Evolutionary conservation across 192 early-diverging fungal genomes (phyloP).

Genomic region (Gigaspora rosea): DNA sequence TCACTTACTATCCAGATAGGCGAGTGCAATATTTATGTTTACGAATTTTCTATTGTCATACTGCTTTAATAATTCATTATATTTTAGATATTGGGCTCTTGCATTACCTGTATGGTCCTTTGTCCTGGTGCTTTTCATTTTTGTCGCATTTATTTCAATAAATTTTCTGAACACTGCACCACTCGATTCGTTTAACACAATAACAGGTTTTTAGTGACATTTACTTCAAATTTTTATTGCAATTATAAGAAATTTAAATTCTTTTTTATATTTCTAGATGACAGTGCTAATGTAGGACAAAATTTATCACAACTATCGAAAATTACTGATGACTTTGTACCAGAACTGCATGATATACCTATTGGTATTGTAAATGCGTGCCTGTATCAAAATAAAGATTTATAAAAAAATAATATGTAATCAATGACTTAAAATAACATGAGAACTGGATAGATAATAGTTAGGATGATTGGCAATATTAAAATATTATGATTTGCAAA

Average conservation of each 20-base stretch:
- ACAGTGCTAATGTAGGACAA: constrained; percentile 52
- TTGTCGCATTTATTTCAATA: constrained; percentile 71
- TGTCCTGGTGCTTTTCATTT: constrained; percentile 72
- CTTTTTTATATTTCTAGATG: constrained; percentile 40
- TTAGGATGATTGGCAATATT: no score
- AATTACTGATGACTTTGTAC: constrained; percentile 55
- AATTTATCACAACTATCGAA: constrained; percentile 43
- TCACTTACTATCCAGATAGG: constrained; percentile 86
- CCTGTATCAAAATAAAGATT: constrained; percentile 59
- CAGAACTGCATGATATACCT: constrained; percentile 65
- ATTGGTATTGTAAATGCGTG: constrained; percentile 73
- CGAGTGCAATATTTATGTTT: constrained; percentile 24
- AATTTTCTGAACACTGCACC: constrained; percentile 79
- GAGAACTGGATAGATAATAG: no score
- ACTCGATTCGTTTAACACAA: constrained; percentile 70
- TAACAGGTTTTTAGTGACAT: constrained; percentile 60
- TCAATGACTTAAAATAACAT: no score
- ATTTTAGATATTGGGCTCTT: constrained; percentile 74
- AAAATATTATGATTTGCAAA: no score
- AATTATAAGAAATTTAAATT: background rate
- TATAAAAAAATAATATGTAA: no score
- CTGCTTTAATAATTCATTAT: background rate
- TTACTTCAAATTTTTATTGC: constrained; percentile 22
- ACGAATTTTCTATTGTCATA: background rate
- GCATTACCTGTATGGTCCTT: constrained; percentile 79